Base-by-base conservation (phyloP, 495 filamentous ascomycete species). In the Hyaloscypha variabilis region DNA sequence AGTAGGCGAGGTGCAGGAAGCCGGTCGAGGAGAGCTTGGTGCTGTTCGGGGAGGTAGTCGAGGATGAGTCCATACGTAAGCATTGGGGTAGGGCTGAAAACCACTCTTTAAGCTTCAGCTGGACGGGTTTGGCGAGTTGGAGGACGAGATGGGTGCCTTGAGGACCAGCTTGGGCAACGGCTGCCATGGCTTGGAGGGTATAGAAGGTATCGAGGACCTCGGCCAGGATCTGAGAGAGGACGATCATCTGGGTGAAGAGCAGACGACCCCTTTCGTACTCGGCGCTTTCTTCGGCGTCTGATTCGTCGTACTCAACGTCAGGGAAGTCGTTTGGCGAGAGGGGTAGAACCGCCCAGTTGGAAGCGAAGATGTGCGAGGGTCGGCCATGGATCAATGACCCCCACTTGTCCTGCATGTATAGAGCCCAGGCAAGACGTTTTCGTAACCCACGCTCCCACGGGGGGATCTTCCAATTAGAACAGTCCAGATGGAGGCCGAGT, bases 361-460 rank as follows among this genome's bases (percentile, higher is more conserved):
- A 85, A 42, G 83, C 78, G 62, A 89, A 89, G 68, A 93, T 92
- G 72, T 93, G 93, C 10, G 92, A 92, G 2, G 93, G 93, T 10
- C 92, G 87, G 25, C 93, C 92, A 69, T 93, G 87, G 26, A 93
- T 87, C n/a, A 97, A 78, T 28, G 91, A 89, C 42, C 90, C 90
- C 93, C 93, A 97, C 78, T 95, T 96, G 71, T 97, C 93, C 72
- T 96, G 90, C 87, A 93, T 91, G 72, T 92, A 97, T 65, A 97
- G 78, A 2, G 91, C 93, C 92, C 93, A 96, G 63, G 91, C 94
- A 36, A 97, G 80, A 28, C 93, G 87, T 72, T 94, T 92, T 55
- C 93, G 83, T 39, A 96, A 77, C 1, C 92, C 90, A 58, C 88
- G 86, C 73, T 96, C 93, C 93, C 93, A 96, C 1, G 80, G 78